Evolutionary conservation across 495 filamentous ascomycete genomes (phyloP).

Genomic region (Penicillium daleae): DNA sequence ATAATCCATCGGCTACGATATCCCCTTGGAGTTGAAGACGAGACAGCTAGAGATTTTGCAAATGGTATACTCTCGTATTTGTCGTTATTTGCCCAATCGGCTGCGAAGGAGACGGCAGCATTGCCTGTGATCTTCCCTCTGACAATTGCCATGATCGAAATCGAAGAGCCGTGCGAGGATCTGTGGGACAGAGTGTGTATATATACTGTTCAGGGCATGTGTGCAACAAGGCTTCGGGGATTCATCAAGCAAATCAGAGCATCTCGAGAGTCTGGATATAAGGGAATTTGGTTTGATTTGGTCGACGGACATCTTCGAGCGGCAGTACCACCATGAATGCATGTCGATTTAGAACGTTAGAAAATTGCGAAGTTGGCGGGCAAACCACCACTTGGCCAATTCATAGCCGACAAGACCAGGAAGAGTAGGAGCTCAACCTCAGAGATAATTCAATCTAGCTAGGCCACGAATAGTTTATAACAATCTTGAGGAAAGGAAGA

Average conservation of each 20-base stretch:
- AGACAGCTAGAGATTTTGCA: constrained; percentile 23
- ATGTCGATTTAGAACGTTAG: too few species aligned
- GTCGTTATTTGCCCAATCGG: constrained; percentile 24
- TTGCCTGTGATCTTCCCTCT: constrained; percentile 33
- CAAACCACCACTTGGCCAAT: too few species aligned
- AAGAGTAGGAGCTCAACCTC: too few species aligned
- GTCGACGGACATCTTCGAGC: constrained; percentile 31
- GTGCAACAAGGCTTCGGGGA: constrained; percentile 28
- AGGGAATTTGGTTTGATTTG: constrained; percentile 34
- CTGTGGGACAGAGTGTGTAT: constrained; percentile 22
- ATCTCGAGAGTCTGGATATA: constrained; percentile 24
- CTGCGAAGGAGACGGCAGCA: constrained; percentile 18
- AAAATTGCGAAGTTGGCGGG: too few species aligned
- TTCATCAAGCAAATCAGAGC: too few species aligned
- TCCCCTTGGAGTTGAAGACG: constrained; percentile 30
- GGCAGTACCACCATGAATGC: constrained; percentile 31
- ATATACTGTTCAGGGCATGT: constrained; percentile 26
- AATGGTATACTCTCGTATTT: constrained; percentile 30
- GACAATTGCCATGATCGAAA: constrained; percentile 33
- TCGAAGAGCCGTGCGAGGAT: constrained; percentile 27
- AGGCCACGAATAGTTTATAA: too few species aligned
- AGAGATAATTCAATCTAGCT: too few species aligned
- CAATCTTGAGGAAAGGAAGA: too few species aligned
- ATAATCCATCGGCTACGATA: constrained; percentile 38
- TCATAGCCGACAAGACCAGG: too few species aligned